These are phyloP conservation scores for Penicillium waksmanii DNA, from an alignment of 495 filamentous ascomycete species.

Conservation along the genomic window DNA sequence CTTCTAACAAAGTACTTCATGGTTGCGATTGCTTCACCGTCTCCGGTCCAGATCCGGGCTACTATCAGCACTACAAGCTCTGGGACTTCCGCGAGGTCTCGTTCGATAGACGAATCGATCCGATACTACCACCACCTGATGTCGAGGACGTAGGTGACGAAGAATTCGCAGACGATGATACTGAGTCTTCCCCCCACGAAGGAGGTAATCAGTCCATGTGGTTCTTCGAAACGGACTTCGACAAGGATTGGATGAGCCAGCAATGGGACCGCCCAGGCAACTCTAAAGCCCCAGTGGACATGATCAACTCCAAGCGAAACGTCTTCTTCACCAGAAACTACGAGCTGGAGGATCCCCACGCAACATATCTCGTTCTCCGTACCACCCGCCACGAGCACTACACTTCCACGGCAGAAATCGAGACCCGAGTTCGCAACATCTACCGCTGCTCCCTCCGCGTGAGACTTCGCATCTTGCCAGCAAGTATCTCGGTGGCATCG, in stretches of 20 bases:
- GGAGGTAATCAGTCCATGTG: conserved; percentile 17
- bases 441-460: conserved; percentile 66
- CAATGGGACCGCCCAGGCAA: conserved; percentile 59
- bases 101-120: conserved; percentile 18
- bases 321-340: conserved; percentile 59
- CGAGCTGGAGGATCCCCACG: conserved; percentile 19
- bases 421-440: conserved; percentile 55
- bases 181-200: conserved; percentile 27
- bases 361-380: conserved; percentile 64
- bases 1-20: conserved; percentile 12
- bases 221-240: conserved; percentile 42
- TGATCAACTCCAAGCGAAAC: conserved; percentile 68
- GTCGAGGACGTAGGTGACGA: conserved; percentile 36
- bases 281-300: conserved; percentile 45
- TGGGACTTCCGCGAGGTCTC: conserved; percentile 64
- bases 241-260: conserved; percentile 60
- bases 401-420: conserved; percentile 68
- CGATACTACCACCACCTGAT: conserved; percentile 26
- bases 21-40: conserved; percentile 47
- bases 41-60: conserved; percentile 46
- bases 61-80: conserved; percentile 67
- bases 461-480: conserved; percentile 45
- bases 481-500: conserved; percentile 16
- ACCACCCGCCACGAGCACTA: conserved; percentile 58
- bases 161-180: conserved; percentile 41